Evolutionary conservation across 1,139 yeast genomes (phyloP).

Genomic region (Dujonia santamariae): DNA sequence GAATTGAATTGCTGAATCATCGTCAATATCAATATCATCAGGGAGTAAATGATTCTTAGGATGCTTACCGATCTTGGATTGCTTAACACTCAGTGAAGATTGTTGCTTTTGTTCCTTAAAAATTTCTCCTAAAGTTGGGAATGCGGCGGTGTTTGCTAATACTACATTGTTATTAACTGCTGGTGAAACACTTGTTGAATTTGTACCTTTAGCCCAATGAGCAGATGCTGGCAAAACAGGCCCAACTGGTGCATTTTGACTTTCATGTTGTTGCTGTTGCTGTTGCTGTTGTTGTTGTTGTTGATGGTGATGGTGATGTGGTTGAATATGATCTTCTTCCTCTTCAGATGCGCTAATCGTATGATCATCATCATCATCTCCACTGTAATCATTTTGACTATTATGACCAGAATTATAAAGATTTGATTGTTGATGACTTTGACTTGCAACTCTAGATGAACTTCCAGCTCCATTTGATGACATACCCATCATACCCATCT

Average conservation of each 20-base stretch:
- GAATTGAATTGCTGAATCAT: slow-evolving; percentile 33
- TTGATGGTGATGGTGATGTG: slow-evolving; percentile 6
- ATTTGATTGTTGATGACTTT: slow-evolving; percentile 4
- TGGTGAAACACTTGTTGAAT: slow-evolving; percentile 31
- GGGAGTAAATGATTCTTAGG: slow-evolving; percentile 24
- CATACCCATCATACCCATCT: slow-evolving; percentile 50
- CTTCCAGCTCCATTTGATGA: slow-evolving; percentile 13
- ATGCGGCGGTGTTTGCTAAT: slow-evolving; percentile 55
- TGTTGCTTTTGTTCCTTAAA: slow-evolving; percentile 41
- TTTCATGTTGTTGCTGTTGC: slow-evolving; percentile 5
- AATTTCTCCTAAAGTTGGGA: slow-evolving; percentile 73
- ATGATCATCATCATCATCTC: slow-evolving; percentile 17
- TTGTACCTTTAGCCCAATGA: slow-evolving; percentile 49
- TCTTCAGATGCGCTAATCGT: slow-evolving; percentile 12
- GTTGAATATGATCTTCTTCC: slow-evolving; percentile 9
- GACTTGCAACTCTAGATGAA: slow-evolving; percentile 5
- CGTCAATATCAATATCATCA: slow-evolving; percentile 42
- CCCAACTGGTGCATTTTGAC: slow-evolving; percentile 15
- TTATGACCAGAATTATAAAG: background rate
- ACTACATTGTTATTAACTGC: slow-evolving; percentile 34
- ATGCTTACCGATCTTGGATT: slow-evolving; percentile 26
- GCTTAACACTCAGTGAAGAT: slow-evolving; percentile 19
- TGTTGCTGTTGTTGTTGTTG: slow-evolving; percentile 5
- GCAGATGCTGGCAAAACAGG: slow-evolving; percentile 56
- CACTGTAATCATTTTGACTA: slow-evolving; percentile 12